Conservation (phyloP, 192 early-diverging fungal genomes). For the Dissophora globulifera region DNA sequence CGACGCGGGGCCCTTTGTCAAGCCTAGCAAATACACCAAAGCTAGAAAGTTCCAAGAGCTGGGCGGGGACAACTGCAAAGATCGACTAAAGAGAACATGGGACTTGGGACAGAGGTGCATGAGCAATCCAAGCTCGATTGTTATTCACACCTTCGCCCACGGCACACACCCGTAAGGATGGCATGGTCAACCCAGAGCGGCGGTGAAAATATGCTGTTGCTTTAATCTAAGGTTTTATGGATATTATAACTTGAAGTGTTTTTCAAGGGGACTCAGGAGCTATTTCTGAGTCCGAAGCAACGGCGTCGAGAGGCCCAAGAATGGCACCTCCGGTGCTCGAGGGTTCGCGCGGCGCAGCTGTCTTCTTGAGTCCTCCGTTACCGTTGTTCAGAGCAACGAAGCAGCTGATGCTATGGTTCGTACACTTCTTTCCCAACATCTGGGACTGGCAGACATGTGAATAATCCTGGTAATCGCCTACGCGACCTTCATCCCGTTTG, state of each 20-base stretch:
- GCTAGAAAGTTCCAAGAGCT: no score
- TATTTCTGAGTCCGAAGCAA: not conserved
- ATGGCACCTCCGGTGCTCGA: not conserved
- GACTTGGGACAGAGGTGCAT: no score
- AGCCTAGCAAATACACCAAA: no score
- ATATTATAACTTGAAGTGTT: no score
- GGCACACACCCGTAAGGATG: no score
- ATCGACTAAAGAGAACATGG: no score
- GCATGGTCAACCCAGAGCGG: no score
- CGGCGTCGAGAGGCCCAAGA: not conserved
- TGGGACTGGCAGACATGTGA: conserved; percentile 46
- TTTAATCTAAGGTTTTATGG: not conserved
- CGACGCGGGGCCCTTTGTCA: no score
- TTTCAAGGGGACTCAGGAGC: no score
- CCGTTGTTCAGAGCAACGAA: conserved; percentile 50
- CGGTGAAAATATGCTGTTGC: not conserved
- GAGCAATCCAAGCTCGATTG: no score
- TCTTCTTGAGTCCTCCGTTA: conserved; percentile 26
- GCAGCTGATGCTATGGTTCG: conserved; percentile 48
- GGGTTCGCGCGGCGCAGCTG: conserved; percentile 8
- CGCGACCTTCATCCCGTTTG: conserved; percentile 28
- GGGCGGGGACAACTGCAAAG: no score
- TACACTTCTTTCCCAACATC: conserved; percentile 36
- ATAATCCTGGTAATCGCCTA: conserved; percentile 39
- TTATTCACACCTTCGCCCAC: no score